Percentiles rank a stretch among this genome's conserved stretches.
phyloP scores from a whole-genome alignment of 495 filamentous ascomycete species.

The Aspergillus bridgeri region DNA sequence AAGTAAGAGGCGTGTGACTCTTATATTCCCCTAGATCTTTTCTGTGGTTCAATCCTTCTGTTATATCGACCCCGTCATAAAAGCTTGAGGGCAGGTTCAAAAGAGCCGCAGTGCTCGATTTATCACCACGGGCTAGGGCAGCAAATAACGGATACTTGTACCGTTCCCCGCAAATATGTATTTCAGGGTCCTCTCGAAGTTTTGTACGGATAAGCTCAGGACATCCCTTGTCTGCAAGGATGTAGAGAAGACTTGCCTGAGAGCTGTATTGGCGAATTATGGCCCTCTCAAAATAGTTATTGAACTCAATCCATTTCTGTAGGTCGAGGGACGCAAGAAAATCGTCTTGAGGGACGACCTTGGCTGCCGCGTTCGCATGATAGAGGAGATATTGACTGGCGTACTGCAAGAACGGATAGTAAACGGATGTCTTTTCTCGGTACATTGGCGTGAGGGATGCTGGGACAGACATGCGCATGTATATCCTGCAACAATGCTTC shows the following conservation, averaged over 20 bases:
- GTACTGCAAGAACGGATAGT: slow-evolving; percentile 47
- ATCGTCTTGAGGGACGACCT: slow-evolving; percentile 29
- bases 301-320: slow-evolving; percentile 31
- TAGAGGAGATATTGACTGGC: slow-evolving; percentile 38
- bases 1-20: slow-evolving; percentile 22
- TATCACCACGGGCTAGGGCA: slow-evolving; percentile 29
- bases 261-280: slow-evolving; percentile 27
- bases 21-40: slow-evolving; percentile 7
- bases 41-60: slow-evolving; percentile 11
- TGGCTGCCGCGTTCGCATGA: slow-evolving; percentile 40
- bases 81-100: slow-evolving; percentile 14
- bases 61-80: slow-evolving; percentile 14
- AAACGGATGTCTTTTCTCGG: slow-evolving; percentile 7
- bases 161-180: slow-evolving; percentile 30
- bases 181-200: slow-evolving; percentile 16
- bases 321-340: slow-evolving; percentile 36
- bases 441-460: too few species aligned
- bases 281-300: slow-evolving; percentile 37
- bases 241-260: slow-evolving; percentile 40
- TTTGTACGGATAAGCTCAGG: slow-evolving; percentile 35
- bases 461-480: slow-evolving; percentile 18
- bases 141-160: slow-evolving; percentile 44
- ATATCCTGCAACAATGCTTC: slow-evolving; percentile 31
- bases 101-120: slow-evolving; percentile 25
- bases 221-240: slow-evolving; percentile 42